Base-by-base conservation (phyloP, 2,329 filamentous ascomycete genomes). In the Fusarium sp. region DNA sequence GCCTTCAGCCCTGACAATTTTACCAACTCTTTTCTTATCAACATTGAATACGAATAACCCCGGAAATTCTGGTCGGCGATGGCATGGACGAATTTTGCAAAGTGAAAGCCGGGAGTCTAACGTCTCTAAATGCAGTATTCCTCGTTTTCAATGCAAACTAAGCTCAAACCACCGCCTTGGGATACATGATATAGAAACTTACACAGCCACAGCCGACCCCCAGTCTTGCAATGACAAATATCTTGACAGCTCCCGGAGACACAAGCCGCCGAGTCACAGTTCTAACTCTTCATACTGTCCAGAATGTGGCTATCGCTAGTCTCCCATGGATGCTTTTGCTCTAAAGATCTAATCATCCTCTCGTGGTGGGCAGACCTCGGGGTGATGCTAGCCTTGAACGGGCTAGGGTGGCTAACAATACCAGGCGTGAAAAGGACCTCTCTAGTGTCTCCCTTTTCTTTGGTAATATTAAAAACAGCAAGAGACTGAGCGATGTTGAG, bases 401-500 rank as follows among this genome's bases (percentile, higher is more conserved):
- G 50, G 20, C 50, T 27, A 4, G 69, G 69, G 16, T 67, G 69
- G 25, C 64, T 71, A 10, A 74, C 40, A 4, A 71, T 42, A 14
- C 72, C 72, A 3, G 72, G 57, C 1, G 47, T 69, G 21, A 71
- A 71, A 12, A 21, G 13, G 11, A 61, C 34, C 3, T 59, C 32
- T 14, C 28, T 37, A 27, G 25, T 30, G 5, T 47, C 46, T 11
- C 56, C 23, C 0, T 37, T 42, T 3, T 65, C 37, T 6, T 43
- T 60, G 4, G 46, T 63, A 7, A 86, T 78, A 5, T 78, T 74
- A 56, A 87, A 87, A 0, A 82, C 83, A 0, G 85, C 78, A 5
- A 88, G 76, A 0, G 79, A 74, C 43, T 83, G 83, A 0, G 78
- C 83, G 21, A 80, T 69, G 5, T 62, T 79, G 16, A 81, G 65